These are phyloP conservation scores for Rubia occidens DNA, from an alignment of 305 asterid species.

Conservation along the genomic window DNA sequence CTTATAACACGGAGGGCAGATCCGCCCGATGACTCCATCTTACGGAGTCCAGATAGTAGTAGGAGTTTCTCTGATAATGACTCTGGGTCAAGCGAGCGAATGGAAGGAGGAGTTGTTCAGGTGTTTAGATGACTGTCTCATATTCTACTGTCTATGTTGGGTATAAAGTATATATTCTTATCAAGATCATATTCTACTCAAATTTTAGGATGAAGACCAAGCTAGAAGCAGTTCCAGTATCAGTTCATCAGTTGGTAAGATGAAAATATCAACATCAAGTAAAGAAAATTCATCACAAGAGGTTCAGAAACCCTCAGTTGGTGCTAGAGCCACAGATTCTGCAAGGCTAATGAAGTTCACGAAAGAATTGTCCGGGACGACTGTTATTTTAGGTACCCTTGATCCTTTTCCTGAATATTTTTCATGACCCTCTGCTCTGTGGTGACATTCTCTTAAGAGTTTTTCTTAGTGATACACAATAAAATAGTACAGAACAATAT, in stretches of 20 bases:
- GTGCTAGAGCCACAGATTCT: conserved; percentile 90
- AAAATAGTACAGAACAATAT: not conserved
- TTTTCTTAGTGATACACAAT: not conserved
- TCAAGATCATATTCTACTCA: conserved; percentile 16
- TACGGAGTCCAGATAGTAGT: conserved; percentile 51
- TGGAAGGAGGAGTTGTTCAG: conserved; percentile 42
- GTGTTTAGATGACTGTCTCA: conserved; percentile 22
- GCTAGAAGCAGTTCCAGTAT: conserved; percentile 42
- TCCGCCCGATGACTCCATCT: conserved; percentile 42
- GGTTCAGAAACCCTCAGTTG: conserved; percentile 47
- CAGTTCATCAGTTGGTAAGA: conserved; percentile 40
- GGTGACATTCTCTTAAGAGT: not conserved
- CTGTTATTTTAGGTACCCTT: conserved; percentile 60
- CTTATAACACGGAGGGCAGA: conserved; percentile 65
- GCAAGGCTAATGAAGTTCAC: conserved; percentile 88
- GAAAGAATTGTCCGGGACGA: conserved; percentile 62
- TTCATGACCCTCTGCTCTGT: not conserved
- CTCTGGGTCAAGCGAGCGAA: conserved; percentile 36
- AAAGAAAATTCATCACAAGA: conserved; percentile 45
- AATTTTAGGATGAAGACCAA: conserved; percentile 50
- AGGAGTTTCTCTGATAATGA: conserved; percentile 39
- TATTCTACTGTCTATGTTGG: conserved; percentile 3
- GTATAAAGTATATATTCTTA: conserved; percentile 11
- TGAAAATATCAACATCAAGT: conserved; percentile 33
- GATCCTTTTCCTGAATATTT: not conserved